A percentile compares a stretch with the other conserved stretches of the same genome.
Evolutionary conservation across 1,139 yeast species (phyloP).

Genomic region (Geotrichum fermentans): DNA sequence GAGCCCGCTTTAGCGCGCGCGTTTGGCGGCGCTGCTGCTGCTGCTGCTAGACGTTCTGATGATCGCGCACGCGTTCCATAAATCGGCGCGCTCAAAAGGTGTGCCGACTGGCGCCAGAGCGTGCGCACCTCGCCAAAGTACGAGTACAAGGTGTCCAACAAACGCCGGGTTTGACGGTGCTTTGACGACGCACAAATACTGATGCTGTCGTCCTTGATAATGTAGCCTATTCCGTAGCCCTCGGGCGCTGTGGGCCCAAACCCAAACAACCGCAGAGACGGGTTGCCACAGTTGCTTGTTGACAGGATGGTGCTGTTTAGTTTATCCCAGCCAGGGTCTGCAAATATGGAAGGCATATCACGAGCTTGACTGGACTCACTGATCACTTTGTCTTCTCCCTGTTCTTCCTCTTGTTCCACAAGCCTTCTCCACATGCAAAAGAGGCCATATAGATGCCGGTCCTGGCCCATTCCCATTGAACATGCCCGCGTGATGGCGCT

Average conservation of each 20-base stretch:
- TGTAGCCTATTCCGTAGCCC: constrained; percentile 90
- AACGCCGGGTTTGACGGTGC: constrained; percentile 83
- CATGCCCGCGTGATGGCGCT: constrained; percentile 63
- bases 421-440: constrained; percentile 85
- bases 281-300: constrained; percentile 77
- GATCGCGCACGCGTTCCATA: constrained; percentile 29
- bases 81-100: constrained; percentile 15
- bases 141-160: constrained; percentile 66
- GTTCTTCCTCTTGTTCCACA: constrained; percentile 43
- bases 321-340: constrained; percentile 71
- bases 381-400: constrained; percentile 27
- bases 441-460: constrained; percentile 81
- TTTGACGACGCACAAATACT: constrained; percentile 85
- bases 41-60: constrained; percentile 23
- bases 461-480: constrained; percentile 78
- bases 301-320: constrained; percentile 63
- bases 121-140: constrained; percentile 61
- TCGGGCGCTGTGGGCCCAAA: constrained; percentile 89
- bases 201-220: constrained; percentile 77
- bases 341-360: constrained; percentile 57
- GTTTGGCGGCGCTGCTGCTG: neutral
- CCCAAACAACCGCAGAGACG: constrained; percentile 79
- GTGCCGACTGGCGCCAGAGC: constrained; percentile 37
- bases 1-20: no score
- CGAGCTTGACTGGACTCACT: constrained; percentile 21